Conservation (phyloP, 2,329 filamentous ascomycete genomes). For the Penicillium brasilianum region DNA sequence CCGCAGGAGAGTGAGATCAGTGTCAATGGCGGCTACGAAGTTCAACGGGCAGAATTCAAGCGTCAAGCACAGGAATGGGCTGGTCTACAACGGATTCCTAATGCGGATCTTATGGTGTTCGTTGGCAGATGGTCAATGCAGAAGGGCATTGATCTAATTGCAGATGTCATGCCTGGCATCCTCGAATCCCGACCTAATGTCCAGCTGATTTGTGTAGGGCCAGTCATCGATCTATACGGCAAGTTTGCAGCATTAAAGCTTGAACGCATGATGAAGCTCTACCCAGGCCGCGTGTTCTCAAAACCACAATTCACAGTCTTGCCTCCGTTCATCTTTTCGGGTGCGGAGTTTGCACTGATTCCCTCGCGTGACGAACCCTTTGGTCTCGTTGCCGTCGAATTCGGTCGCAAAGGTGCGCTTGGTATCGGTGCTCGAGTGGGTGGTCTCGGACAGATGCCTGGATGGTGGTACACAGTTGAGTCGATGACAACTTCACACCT, state of each 20-base stretch:
- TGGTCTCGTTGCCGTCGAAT: slow-evolving; percentile 71
- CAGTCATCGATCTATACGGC: slow-evolving; percentile 70
- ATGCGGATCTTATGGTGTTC: slow-evolving; percentile 70
- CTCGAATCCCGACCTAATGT: slow-evolving; percentile 64
- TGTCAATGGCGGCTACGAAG: slow-evolving; percentile 62
- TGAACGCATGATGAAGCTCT: slow-evolving; percentile 67
- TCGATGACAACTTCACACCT: slow-evolving; percentile 67
- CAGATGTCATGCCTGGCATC: slow-evolving; percentile 68
- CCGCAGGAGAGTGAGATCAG: slow-evolving; percentile 55
- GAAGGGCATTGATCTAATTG: slow-evolving; percentile 71
- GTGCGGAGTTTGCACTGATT: slow-evolving; percentile 71
- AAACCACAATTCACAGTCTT: slow-evolving; percentile 70
- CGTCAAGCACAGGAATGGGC: slow-evolving; percentile 71
- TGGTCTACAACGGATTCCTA: slow-evolving; percentile 63
- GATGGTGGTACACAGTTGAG: slow-evolving; percentile 73
- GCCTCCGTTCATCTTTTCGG: slow-evolving; percentile 70
- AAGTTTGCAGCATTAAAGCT: slow-evolving; percentile 71
- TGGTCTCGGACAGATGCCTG: slow-evolving; percentile 72
- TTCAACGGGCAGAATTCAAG: slow-evolving; percentile 58
- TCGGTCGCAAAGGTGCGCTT: slow-evolving; percentile 70
- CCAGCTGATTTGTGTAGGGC: slow-evolving; percentile 67
- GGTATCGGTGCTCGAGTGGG: slow-evolving; percentile 70
- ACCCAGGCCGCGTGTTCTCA: slow-evolving; percentile 69
- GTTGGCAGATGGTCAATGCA: slow-evolving; percentile 73
- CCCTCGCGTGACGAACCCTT: slow-evolving; percentile 73